These are phyloP conservation scores for carrot (Daucus carota) DNA, from an alignment of 129 eudicot genomes.

Conservation along the genomic window DH1_v3.0 NC_030382.2:45691001-45691500, in stretches of 20 bases:
- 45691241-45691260: not conserved
- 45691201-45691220: not conserved
- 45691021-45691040: not conserved
- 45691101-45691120: not conserved
- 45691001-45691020: not conserved
- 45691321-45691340: not conserved
- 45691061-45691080: not conserved
- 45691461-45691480: not conserved
- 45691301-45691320: constrained; percentile 7
- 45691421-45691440: constrained; percentile 12
- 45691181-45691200: not conserved
- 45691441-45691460: constrained; percentile 1
- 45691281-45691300: not conserved
- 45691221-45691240: constrained; percentile 2
- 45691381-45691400: constrained; percentile 4
- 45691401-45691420: not conserved
- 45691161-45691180: too few relatives aligned
- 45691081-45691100: not conserved
- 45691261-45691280: not conserved
- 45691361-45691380: not conserved
- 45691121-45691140: not conserved
- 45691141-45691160: not conserved
- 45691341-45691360: constrained; percentile 11
- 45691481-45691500: not conserved
- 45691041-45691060: not conserved